Percentiles rank a stretch among this genome's conserved stretches.
Conservation (phyloP, 352 stramenopile genomes). For the Globisporangium carolinianum region DNA sequence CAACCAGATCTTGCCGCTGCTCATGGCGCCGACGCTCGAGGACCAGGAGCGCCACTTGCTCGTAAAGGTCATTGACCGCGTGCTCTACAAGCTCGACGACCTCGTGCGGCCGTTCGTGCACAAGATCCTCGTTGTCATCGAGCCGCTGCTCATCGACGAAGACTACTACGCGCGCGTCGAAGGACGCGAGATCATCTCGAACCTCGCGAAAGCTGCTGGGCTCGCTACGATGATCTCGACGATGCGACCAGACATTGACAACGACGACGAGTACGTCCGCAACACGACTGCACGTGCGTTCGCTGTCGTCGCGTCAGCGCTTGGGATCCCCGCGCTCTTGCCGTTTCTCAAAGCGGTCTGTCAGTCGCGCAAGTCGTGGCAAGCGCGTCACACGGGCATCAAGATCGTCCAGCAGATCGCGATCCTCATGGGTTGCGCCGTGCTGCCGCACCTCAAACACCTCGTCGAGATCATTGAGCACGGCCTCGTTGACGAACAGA, state of each 20-base stretch:
- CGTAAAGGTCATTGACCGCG: conserved; percentile 99
- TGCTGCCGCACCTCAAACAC: conserved; percentile 97
- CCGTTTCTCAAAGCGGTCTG: conserved; percentile 99
- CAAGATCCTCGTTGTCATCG: conserved; percentile 99
- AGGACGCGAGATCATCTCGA: conserved; percentile 99
- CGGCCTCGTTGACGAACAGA: conserved; percentile 97
- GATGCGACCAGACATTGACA: conserved; percentile 99
- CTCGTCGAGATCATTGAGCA: conserved; percentile 98
- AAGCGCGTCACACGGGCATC: conserved; percentile 98
- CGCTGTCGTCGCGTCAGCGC: conserved; percentile 97
- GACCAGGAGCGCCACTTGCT: conserved; percentile 99
- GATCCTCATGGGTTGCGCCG: conserved; percentile 97
- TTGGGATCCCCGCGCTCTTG: conserved; percentile 96
- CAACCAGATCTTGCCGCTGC: conserved; percentile 98
- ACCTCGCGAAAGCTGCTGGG: conserved; percentile 98
- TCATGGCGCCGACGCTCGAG: conserved; percentile 98
- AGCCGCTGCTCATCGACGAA: conserved; percentile 99
- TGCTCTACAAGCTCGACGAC: conserved; percentile 99
- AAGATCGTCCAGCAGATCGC: conserved; percentile 99
- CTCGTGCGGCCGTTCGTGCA: conserved; percentile 98
- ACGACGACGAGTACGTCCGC: conserved; percentile 97
- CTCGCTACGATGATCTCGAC: conserved; percentile 99
- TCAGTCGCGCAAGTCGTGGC: conserved; percentile 97
- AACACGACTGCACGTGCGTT: conserved; percentile 98
- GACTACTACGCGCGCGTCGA: conserved; percentile 99